Evolutionary conservation across 2,329 filamentous ascomycete genomes (phyloP), one percentile per base, ranked within the genome.

Genomic region (Fusarium cicatricum): DNA sequence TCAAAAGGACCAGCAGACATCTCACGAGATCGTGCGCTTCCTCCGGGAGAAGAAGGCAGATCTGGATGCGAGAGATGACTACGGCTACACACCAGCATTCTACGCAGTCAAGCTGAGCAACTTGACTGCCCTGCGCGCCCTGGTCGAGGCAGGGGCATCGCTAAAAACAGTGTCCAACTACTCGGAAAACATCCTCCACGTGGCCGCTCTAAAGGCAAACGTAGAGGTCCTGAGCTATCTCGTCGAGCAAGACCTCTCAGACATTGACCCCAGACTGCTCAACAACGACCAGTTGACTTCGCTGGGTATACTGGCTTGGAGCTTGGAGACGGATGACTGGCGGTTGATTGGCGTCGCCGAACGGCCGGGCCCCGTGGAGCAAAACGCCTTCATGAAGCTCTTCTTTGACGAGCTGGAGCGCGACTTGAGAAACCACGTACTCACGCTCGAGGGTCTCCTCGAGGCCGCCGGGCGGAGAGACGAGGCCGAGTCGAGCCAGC

Each of bases 141-240:
- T 65, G 1, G 31, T 46, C 3, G 15, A 15, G 2, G 52, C 34
- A 2, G 45, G 49, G 1, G 58, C 16, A 3, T 54, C 52, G 2
- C 3, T 65, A 0, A 1, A 3, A 1, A 12, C n/a, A 5, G 17
- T 17, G 0, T 1, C 5, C 2, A 1, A 3, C 0, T 3, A 0
- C 0, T 2, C 4, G 1, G 0, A 0, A 0, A 49, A 55, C 1
- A 29, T 57, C 11, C 1, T 65, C 0, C 49, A 62, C 8, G 0
- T 0, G 0, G 34, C 40, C 0, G 43, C 55, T 16, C 0, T 0
- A 0, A 1, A 1, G 4, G 1, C 15, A 1, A 10, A 21, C 3
- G 5, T 51, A 1, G 38, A 40, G 2, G 10, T n/a, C 6, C 7
- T 58, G 0, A 3, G 14, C 15, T 47, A 11, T 17, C 32, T 62